Percentiles rank a stretch among this genome's conserved stretches.
These are phyloP conservation scores for Camelina neglecta DNA, from an alignment of 345 rosid species.

Conservation along the genomic window DNA sequence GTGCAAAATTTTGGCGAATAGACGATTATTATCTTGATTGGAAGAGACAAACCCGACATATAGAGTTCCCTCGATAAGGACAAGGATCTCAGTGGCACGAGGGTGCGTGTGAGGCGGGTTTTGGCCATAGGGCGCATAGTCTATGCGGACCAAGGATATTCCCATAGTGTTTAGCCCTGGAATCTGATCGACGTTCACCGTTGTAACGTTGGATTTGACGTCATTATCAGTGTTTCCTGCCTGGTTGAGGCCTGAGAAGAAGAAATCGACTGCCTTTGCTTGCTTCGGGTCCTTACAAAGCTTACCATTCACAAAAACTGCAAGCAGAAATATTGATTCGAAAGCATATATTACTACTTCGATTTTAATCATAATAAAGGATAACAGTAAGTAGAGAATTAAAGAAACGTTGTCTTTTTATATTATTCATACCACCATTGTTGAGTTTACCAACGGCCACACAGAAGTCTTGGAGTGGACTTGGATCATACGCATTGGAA, in stretches of 20 bases:
- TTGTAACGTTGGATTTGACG: slow-evolving; percentile 40
- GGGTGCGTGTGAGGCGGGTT: slow-evolving; percentile 57
- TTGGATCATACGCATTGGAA: slow-evolving; percentile 31
- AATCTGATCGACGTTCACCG: slow-evolving; percentile 39
- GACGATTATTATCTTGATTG: slow-evolving; percentile 40
- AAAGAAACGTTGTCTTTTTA: not conserved
- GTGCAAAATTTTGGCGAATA: slow-evolving; percentile 42
- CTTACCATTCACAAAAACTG: slow-evolving; percentile 45
- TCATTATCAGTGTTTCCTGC: slow-evolving; percentile 30
- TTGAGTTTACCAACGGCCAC: slow-evolving; percentile 29
- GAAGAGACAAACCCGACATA: slow-evolving; percentile 53
- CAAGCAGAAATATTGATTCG: not conserved
- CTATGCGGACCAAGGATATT: slow-evolving; percentile 44
- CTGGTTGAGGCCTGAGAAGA: slow-evolving; percentile 29
- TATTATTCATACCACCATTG: slow-evolving; percentile 30
- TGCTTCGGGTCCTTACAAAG: slow-evolving; percentile 37
- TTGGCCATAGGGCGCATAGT: slow-evolving; percentile 46
- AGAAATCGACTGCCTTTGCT: slow-evolving; percentile 34
- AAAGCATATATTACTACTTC: not conserved
- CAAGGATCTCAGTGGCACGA: slow-evolving; percentile 49
- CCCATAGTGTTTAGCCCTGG: slow-evolving; percentile 53
- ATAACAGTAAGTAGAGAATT: not conserved
- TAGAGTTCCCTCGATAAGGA: slow-evolving; percentile 45
- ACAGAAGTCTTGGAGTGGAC: slow-evolving; percentile 40
- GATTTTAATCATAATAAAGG: not conserved